Conservation (phyloP, 805 yeast genomes). For the Jamesozyma spencerorum region DNA sequence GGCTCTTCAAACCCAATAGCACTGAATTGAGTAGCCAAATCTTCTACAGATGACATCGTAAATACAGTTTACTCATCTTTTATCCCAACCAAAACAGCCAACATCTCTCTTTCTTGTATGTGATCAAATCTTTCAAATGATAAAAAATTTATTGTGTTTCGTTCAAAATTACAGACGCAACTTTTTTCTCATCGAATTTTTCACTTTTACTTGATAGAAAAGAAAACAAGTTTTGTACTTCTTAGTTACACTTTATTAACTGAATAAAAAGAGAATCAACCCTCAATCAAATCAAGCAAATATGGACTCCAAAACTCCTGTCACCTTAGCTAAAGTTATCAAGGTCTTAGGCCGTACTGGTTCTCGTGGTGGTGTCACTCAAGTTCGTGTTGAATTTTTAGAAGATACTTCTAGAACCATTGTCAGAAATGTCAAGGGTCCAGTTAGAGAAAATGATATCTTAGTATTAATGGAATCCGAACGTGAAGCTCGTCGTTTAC, state of each 20-base stretch:
- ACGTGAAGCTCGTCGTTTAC: slow-evolving; percentile 97
- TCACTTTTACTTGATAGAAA: neutral
- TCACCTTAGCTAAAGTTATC: slow-evolving; percentile 98
- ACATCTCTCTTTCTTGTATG: too few relatives aligned
- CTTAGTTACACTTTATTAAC: neutral
- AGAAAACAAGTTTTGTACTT: neutral
- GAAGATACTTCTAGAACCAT: slow-evolving; percentile 92
- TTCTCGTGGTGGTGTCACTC: slow-evolving; percentile 99
- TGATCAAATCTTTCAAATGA: neutral
- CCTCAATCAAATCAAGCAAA: slow-evolving; percentile 4
- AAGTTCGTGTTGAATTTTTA: slow-evolving; percentile 94
- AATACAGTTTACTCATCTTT: neutral
- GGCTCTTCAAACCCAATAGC: slow-evolving; percentile 61
- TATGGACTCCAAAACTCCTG: slow-evolving; percentile 64
- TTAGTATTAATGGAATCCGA: slow-evolving; percentile 99
- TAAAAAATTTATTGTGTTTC: neutral
- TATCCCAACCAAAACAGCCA: too few relatives aligned
- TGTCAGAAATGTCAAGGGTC: slow-evolving; percentile 96
- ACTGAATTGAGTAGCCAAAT: slow-evolving; percentile 28
- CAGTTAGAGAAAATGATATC: slow-evolving; percentile 96
- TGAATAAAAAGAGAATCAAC: neutral
- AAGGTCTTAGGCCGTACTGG: slow-evolving; percentile 99
- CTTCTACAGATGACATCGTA: slow-evolving; percentile 30
- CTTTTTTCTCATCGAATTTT: neutral
- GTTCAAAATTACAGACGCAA: slow-evolving; percentile 5